Evolutionary conservation across 2,329 filamentous ascomycete species (phyloP), one percentile per base, ranked within the genome.

Genomic region (Fusarium dimerum): DNA sequence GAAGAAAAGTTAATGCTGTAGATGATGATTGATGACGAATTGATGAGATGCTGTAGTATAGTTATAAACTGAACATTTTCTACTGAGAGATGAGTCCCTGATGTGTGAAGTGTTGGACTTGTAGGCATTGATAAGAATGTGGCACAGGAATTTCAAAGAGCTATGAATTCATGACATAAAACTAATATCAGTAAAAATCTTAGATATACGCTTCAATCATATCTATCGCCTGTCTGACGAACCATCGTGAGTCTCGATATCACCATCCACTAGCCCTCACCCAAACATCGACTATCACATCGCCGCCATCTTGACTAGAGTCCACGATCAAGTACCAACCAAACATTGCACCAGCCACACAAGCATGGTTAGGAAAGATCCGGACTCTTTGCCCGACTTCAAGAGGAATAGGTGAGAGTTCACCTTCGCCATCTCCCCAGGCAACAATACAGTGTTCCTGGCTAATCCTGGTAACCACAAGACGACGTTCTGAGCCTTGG

Each of bases 311-410:
- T 1, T 54, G 50, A 2, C 43, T 38, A 0, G 20, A 86, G 73
- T 56, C 87, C 7, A 69, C 63, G 0, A 70, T 71, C 6, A 85
- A 68, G 68, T 86, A 87, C 78, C 80, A 87, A 1, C 78, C 82
- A 64, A 83, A 85, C 45, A 79, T 73, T 1, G 80, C 81, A 0
- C 82, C 81, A 0, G 84, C 79, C 40, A 87, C 79, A 61, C 85
- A 88, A 5, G 85, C 81, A 69, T 88, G 84, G 52, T 87, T 87
- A 0, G 84, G 83, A 69, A 80, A 86, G 0, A 87, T 70, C 50
- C 77, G 67, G 1, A 70, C 56, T 2, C 40, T 59, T 5, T 70
- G 61, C 0, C 68, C 84, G 45, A 86, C 69, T 6, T 69, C 58
- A 32, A 87, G 61, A 2, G 74, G 70, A 10, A 80, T 63, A 1